A percentile compares a stretch with the other conserved stretches of the same genome.
Conservation (phyloP, 305 asterid genomes). For the Striga hermonthica region DNA sequence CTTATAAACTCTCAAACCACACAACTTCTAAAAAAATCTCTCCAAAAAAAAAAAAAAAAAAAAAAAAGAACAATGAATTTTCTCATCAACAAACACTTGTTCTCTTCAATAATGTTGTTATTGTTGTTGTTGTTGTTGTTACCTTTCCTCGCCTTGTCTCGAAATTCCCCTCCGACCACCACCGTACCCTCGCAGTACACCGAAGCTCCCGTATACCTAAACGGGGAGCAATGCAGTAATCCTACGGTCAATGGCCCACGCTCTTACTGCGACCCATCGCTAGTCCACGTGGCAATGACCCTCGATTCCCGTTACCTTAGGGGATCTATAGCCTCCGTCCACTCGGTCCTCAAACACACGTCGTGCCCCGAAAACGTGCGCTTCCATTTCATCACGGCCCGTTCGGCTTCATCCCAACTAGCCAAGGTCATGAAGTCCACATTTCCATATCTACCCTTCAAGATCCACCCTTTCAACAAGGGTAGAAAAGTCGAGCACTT, state of each 20-base stretch:
- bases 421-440: constrained; percentile 31
- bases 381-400: constrained; percentile 54
- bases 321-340: constrained; percentile 69
- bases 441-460: constrained; percentile 48
- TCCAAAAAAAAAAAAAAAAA: too few species aligned
- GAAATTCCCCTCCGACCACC: neutral
- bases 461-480: constrained; percentile 42
- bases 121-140: constrained; percentile 30
- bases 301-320: constrained; percentile 58
- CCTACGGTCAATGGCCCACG: neutral
- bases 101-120: constrained; percentile 15
- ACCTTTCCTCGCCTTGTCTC: constrained; percentile 26
- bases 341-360: constrained; percentile 55
- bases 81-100: neutral
- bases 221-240: constrained; percentile 37
- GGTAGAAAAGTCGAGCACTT: constrained; percentile 36
- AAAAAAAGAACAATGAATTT: too few species aligned
- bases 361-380: constrained; percentile 57
- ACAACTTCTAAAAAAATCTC: neutral
- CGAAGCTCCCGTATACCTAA: constrained; percentile 44
- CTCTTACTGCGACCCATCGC: constrained; percentile 33
- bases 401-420: constrained; percentile 30
- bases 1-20: neutral
- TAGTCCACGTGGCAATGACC: constrained; percentile 63
- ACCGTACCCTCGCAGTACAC: constrained; percentile 25